phyloP scores from a whole-genome alignment of 1,139 yeast genomes.

The Candida anutae region DNA sequence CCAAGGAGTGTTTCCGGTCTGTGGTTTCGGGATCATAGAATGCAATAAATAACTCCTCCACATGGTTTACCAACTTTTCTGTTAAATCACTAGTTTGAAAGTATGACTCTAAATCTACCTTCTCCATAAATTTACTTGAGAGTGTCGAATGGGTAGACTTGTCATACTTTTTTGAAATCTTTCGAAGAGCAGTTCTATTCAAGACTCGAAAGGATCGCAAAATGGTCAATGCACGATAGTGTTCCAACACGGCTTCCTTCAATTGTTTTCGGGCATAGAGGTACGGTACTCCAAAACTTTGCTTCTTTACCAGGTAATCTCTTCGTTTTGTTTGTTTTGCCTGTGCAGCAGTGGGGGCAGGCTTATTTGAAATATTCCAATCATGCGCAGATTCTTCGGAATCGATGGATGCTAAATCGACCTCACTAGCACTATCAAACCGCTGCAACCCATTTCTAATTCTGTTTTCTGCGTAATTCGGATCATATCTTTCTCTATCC shows the following conservation, averaged over 20 bases:
- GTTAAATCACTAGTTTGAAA: slow-evolving; percentile 60
- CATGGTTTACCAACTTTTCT: slow-evolving; percentile 52
- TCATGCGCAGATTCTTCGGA: slow-evolving; percentile 2
- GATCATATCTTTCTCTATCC: slow-evolving; percentile 13
- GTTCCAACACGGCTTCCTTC: slow-evolving; percentile 71
- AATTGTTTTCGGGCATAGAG: slow-evolving; percentile 66
- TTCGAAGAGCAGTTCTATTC: slow-evolving; percentile 83
- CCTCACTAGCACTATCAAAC: slow-evolving; percentile 4
- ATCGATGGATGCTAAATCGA: slow-evolving; percentile 2
- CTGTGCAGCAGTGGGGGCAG: slow-evolving; percentile 9
- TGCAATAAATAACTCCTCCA: slow-evolving; percentile 61
- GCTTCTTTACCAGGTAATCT: slow-evolving; percentile 26
- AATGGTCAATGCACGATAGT: slow-evolving; percentile 71
- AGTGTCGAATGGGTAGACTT: slow-evolving; percentile 51
- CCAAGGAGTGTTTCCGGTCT: slow-evolving; percentile 68
- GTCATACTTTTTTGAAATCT: slow-evolving; percentile 84
- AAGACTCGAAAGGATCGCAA: slow-evolving; percentile 68
- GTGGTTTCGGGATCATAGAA: slow-evolving; percentile 58
- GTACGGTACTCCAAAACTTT: slow-evolving; percentile 48
- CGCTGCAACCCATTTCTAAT: slow-evolving; percentile 28
- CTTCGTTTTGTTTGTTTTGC: slow-evolving; percentile 15
- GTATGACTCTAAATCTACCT: slow-evolving; percentile 44
- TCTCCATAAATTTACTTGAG: slow-evolving; percentile 50
- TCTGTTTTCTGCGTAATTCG: slow-evolving; percentile 32
- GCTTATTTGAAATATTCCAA: slow-evolving; percentile 1